Evolutionary conservation across 257 asterid genomes (phyloP), one percentile per base, ranked within the genome.

Genomic region (Craterostigma plantagineum): DNA sequence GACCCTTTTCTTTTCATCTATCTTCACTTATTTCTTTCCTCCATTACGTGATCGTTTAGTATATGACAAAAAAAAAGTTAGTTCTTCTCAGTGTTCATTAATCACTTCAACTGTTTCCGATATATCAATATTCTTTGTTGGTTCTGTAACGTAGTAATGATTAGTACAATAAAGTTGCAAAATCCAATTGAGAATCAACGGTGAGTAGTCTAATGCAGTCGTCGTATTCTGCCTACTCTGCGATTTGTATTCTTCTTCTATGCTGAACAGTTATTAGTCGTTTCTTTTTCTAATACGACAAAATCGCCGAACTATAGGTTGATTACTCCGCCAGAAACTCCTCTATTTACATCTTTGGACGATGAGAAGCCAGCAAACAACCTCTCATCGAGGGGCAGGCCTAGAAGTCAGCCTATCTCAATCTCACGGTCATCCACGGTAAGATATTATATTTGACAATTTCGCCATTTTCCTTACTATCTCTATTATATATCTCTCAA

Each of bases 261-360:
- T 11, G 14, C 2, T 39, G 10, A 6, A 13, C 13, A 39, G 45
- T 12, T 49, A 33, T 47, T 35, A 46, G 48, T 50, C 58, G 33
- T 12, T 38, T 37, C 51, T 50, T n/a, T n/a, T 14, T 42, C 27
- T 42, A 15, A 14, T 36, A 23, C 50, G 23, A 23, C 30, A 23
- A 23, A n/a, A 23, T 23, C 30, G 30, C 30, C 52, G 55, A 37
- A 41, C 55, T 59, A 14, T 51, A 90, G 99, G 99, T 71, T 90
- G 66, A 66, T 80, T 60, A 83, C 99, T 38, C 99, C 99, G 55
- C 99, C 99, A 0, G 99, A 83, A 41, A 90, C 96, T 47, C 99
- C 99, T 51, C 83, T 90, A 17, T 90, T 90, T 57, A 50, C 80
- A 50, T 79, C 92, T 36, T 57, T 90, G 78, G 99, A 90, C 50